Base-by-base conservation (phyloP, 2,329 filamentous ascomycete species). In the Trichoderma atrobrunneum region DNA sequence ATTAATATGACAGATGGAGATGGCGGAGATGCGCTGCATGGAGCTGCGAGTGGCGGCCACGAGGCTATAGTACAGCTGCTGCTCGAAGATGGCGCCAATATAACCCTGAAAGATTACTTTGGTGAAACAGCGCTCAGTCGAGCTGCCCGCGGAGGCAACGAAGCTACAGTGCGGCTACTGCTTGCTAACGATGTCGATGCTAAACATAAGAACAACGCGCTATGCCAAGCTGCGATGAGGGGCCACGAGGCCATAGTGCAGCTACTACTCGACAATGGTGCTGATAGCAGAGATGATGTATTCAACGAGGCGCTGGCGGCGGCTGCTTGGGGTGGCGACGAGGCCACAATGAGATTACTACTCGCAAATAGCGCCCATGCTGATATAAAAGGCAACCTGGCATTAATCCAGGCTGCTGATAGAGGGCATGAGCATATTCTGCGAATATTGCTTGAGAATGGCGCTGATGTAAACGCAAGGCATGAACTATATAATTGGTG, bases 181-280 rank as follows among this genome's bases (percentile, higher is more conserved):
- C 26, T 60, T n/a, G 16, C 26, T 1, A 11, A 32, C 1, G 28
- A 18, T 2, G 56, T 4, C 1, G 26, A 60, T n/a, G 21, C 5
- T 11, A 21, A 60, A n/a, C 7, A 10, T n/a, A 8, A 28, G 1
- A 1, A 21, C 5, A n/a, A 28, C 3, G 24, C 56, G 14, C 26
- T 59, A 7, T 14, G 3, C 3, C 0, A 14, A 14, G 34, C 34
- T 36, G 1, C 34, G 12, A 0, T 5, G 5, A 0, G 0, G 1
- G 34, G 34, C 14, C 34, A 3, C 14, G 26, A 59, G 4, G 4
- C 16, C 2, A 30, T 59, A 18, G 56, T 30, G 11, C 36, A 7
- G 6, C 14, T 39, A 4, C 11, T 59, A 18, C 56, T 59, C 11
- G 7, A 10, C 12, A 16, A 32, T n/a, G 3, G 26, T 3, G 56